Percentiles rank a stretch among this genome's conserved stretches.
Evolutionary conservation across 257 asterid genomes (phyloP).

Genomic region (Nicotiana sylvestris): DNA sequence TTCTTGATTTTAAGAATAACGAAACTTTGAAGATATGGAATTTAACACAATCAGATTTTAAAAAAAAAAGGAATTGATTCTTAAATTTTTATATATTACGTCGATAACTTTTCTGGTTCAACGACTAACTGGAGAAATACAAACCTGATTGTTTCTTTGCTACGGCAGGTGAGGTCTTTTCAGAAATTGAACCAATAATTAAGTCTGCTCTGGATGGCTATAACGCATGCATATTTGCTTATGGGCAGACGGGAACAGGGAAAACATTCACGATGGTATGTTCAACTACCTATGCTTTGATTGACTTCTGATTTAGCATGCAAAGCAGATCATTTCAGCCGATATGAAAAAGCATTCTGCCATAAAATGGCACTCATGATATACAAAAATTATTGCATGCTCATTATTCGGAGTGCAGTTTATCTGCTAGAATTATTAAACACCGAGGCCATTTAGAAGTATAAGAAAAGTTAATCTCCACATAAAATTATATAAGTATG

Average conservation of each 20-base stretch:
- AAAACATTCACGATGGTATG: conserved; percentile 22
- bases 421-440: no score
- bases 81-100: neutral
- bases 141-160: neutral
- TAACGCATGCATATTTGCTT: conserved; percentile 16
- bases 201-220: conserved; percentile 19
- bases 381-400: neutral
- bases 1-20: neutral
- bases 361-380: neutral
- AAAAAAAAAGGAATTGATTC: neutral
- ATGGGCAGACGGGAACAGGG: conserved; percentile 19
- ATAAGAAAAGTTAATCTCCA: no score
- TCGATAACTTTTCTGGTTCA: neutral
- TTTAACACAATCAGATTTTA: neutral
- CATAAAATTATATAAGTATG: neutral
- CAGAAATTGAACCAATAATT: conserved; percentile 20
- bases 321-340: neutral
- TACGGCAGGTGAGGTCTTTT: conserved; percentile 14
- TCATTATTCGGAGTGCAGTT: neutral
- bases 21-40: neutral
- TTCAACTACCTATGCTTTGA: neutral
- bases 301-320: neutral
- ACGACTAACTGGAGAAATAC: no score
- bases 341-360: neutral
- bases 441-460: no score